Base-by-base conservation (phyloP, 2,329 filamentous ascomycete species). In the Zasmidium citrigriseum region DNA sequence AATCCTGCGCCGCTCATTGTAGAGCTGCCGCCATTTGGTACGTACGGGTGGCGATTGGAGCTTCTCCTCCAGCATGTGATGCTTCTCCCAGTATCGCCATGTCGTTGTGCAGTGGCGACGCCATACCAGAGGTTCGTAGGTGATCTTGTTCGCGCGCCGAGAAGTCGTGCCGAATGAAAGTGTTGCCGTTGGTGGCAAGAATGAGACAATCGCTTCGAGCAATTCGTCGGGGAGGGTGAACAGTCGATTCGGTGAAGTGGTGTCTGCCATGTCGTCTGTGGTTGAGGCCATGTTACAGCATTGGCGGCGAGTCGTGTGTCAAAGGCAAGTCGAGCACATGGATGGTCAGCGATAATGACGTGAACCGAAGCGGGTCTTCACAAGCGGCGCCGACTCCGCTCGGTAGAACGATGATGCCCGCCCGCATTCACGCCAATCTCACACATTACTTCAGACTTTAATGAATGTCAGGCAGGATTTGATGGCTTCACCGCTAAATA, bases 61-160 rank as follows among this genome's bases (percentile, higher is more conserved):
- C 67, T 86, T 89, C 53, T 78, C 71, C 27, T 73, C 63, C 47
- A 92, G 78, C n/a, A 78, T 75, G 74, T 92, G 89, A 46, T 79
- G 77, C 2, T 81, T 74, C 59, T 89, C 82, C 95, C 95, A 99
- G 74, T 87, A 90, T 55, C 75, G 82, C 77, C 92, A 97, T 56
- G 80, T 78, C 34, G 76, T 75, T 55, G 77, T 75, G 74, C 95
- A 98, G 71, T 93, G 85, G 67, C 84, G 76, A 62, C 86, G 87
- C 93, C 95, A 98, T 54, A 97, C 80, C 23, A 93, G 77, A 7
- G 88, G 86, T 58, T 91, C 88, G 65, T 87, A 86, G 41, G 86
- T 83, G 56, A 96, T 78, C 49, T 80, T 78, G 66, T 85, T 78
- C 66, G 93, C 82, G 58, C 86, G 85, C 64, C 79, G 84, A 21